These are phyloP conservation scores for Pseudevernia furfuracea DNA, from an alignment of 495 filamentous ascomycete genomes.

Conservation along the genomic window DNA sequence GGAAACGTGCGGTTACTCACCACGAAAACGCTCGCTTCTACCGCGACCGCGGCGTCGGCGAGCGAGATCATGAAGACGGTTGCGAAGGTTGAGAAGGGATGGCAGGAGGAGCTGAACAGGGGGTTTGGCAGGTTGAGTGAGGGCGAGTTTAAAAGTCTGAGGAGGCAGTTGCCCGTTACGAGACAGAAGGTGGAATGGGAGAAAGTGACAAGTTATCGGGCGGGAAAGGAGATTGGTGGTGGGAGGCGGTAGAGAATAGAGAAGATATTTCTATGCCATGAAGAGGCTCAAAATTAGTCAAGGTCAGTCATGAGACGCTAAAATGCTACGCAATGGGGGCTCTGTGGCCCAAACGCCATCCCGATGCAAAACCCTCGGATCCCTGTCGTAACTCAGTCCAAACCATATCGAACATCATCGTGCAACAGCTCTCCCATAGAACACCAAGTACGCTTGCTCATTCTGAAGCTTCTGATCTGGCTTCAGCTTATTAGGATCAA, in stretches of 20 bases:
- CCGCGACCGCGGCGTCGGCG: slow-evolving; percentile 36
- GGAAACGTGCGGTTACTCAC: slow-evolving; percentile 92
- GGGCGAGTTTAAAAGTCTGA: slow-evolving; percentile 86
- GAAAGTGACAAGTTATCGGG: slow-evolving; percentile 88
- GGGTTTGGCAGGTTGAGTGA: slow-evolving; percentile 84
- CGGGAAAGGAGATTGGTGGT: slow-evolving; percentile 36
- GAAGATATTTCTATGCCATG: not conserved
- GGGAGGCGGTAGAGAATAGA: slow-evolving; percentile 17
- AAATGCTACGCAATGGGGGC: not conserved
- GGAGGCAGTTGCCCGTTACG: slow-evolving; percentile 90
- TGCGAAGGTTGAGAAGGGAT: slow-evolving; percentile 72
- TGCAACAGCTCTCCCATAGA: slow-evolving; percentile 50
- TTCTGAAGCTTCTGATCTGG: slow-evolving; percentile 46
- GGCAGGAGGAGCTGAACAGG: slow-evolving; percentile 90
- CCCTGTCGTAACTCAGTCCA: not conserved
- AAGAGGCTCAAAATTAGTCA: not conserved
- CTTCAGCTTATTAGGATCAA: slow-evolving; percentile 47
- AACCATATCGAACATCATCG: slow-evolving; percentile 33
- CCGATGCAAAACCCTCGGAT: slow-evolving; percentile 9
- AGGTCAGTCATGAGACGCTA: slow-evolving; percentile 1
- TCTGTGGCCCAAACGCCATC: slow-evolving; percentile 12
- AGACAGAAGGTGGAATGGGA: slow-evolving; percentile 99
- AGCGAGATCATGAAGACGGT: slow-evolving; percentile 65
- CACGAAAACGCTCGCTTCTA: slow-evolving; percentile 54
- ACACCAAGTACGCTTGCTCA: slow-evolving; percentile 62